Base-by-base conservation (phyloP, 495 filamentous ascomycete species). In the Oidiodendron maius region DNA sequence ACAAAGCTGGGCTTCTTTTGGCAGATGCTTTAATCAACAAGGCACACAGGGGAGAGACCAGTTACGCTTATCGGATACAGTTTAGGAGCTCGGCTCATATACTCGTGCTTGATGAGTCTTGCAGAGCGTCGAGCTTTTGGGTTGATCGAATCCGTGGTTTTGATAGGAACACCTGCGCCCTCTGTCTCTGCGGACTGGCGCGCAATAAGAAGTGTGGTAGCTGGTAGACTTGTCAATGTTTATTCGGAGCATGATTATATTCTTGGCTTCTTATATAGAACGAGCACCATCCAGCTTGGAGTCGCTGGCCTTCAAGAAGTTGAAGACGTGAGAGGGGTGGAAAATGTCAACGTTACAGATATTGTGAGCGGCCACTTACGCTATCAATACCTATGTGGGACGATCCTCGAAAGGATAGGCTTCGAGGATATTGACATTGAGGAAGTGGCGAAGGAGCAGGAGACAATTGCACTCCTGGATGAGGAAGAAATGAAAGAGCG, bases 11-110 rank as follows among this genome's bases (percentile, higher is more conserved):
- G 0, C 67, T 77, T 26, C 80, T 89, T 11, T 78, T 98, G 0
- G 91, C 91, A 3, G 91, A 98, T 61, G 82, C 89, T 12, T 66
- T 98, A 41, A 86, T 93, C 53, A 91, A 86, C 65, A 89, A 84
- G 55, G 82, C 83, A 1, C 91, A 94, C n/a, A 57, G 93, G 93
- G 12, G 89, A 96, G 63, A 77, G 93, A 17, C 83, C 91, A 0
- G 85, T 96, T 2, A 93, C 84, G 16, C 67, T 98, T 5, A 73
- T 96, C 42, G 93, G 93, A 1, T 97, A 91, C 64, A 88, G 87
- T 16, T 68, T 97, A n/a, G 93, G 91, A 1, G 91, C 91, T 9
- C 81, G 91, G 16, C 78, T 91, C 22, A 90, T 96, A 36, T 96
- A 86, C 56, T 76, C 79, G 16, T 96, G 90, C 57, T 71, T 97